phyloP scores from a whole-genome alignment of 2,329 filamentous ascomycete species.

The Fusarium proliferatum region DNA sequence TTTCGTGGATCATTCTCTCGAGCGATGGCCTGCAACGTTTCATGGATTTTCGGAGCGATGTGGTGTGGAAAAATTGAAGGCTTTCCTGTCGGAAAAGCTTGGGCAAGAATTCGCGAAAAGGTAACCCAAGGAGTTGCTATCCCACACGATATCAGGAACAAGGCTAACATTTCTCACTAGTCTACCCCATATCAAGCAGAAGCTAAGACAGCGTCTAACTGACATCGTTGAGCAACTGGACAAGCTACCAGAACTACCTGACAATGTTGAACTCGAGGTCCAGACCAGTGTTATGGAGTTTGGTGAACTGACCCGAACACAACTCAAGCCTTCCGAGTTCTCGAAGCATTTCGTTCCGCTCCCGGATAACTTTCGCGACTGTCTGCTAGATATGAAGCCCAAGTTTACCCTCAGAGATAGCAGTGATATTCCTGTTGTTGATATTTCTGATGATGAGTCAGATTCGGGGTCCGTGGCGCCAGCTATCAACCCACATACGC shows the following conservation, averaged over 20 bases:
- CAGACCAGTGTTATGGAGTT: constrained; percentile 69
- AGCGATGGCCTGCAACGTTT: constrained; percentile 63
- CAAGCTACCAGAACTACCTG: constrained; percentile 73
- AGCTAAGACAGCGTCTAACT: constrained; percentile 60
- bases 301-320: constrained; percentile 62
- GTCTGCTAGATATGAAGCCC: constrained; percentile 60
- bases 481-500: constrained; percentile 35
- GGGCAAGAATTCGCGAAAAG: constrained; percentile 65
- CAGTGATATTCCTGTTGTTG: constrained; percentile 50
- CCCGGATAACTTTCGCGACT: constrained; percentile 63
- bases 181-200: constrained; percentile 65
- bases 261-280: constrained; percentile 75
- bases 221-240: constrained; percentile 66
- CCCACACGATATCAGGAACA: neutral
- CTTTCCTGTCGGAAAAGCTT: constrained; percentile 64
- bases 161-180: constrained; percentile 43
- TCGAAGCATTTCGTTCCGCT: constrained; percentile 58
- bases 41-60: constrained; percentile 59
- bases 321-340: constrained; percentile 58
- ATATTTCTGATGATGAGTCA: constrained; percentile 55
- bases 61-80: constrained; percentile 64
- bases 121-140: constrained; percentile 47
- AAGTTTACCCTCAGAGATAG: constrained; percentile 56
- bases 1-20: constrained; percentile 55
- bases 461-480: constrained; percentile 46